Conservation (phyloP, 1,284 basidiomycete species). For the Neonothopanus nambi region DNA sequence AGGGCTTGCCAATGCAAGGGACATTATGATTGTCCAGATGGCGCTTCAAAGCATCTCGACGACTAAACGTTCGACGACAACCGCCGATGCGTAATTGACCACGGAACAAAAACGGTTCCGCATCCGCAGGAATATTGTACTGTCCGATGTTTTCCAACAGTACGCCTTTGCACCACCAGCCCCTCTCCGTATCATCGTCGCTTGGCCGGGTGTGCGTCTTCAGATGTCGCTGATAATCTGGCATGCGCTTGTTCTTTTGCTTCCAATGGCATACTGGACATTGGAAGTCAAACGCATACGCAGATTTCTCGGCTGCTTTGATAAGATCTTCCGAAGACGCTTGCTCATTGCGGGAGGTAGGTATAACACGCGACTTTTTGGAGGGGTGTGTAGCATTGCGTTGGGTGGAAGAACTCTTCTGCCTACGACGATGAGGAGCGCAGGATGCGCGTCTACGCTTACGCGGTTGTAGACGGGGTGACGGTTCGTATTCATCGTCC, state of each 20-base stretch:
- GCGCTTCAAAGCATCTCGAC: conserved; percentile 56
- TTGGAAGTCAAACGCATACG: conserved; percentile 22
- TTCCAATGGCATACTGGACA: conserved; percentile 35
- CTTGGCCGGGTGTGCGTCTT: conserved; percentile 43
- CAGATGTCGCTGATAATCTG: conserved; percentile 56
- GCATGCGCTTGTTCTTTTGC: conserved; percentile 42
- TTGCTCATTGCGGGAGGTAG: conserved; percentile 43
- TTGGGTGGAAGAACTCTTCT: conserved; percentile 6
- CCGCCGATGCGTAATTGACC: conserved; percentile 47
- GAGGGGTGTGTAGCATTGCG: conserved; percentile 5
- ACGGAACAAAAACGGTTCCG: conserved; percentile 30
- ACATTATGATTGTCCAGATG: conserved; percentile 49
- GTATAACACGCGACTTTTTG: conserved; percentile 33
- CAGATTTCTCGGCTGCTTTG: conserved; percentile 14
- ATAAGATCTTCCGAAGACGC: conserved; percentile 21
- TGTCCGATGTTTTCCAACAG: conserved; percentile 32
- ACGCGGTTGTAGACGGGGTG: conserved; percentile 15
- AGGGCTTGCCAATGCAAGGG: conserved; percentile 31
- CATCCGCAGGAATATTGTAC: conserved; percentile 28
- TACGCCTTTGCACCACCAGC: conserved; percentile 45
- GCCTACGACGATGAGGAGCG: conserved; percentile 10
- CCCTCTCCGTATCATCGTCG: conserved; percentile 25
- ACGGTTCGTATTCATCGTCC: conserved; percentile 38
- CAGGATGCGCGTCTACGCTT: conserved; percentile 22
- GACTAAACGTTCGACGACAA: conserved; percentile 51